These are phyloP conservation scores for Kodamaea ohmeri DNA, from an alignment of 1,139 yeast species.

Conservation along the genomic window DNA sequence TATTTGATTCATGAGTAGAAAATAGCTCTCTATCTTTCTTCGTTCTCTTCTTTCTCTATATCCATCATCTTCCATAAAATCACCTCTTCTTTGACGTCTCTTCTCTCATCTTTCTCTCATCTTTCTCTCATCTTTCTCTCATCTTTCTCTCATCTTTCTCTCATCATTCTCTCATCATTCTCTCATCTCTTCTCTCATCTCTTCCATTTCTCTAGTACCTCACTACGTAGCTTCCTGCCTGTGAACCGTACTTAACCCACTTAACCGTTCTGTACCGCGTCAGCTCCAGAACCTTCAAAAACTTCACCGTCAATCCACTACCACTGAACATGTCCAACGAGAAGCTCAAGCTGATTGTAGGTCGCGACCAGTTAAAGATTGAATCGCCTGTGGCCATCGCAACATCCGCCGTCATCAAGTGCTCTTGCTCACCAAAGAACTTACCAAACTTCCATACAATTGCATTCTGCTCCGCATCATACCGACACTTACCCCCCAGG, in stretches of 20 bases:
- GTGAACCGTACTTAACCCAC: slow-evolving; percentile 79
- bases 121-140: too few species aligned
- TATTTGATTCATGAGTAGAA: too few species aligned
- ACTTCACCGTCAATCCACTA: slow-evolving; percentile 74
- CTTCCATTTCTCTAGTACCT: slow-evolving; percentile 42
- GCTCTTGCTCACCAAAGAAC: slow-evolving; percentile 66
- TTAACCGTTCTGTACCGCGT: slow-evolving; percentile 70
- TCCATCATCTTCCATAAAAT: too few species aligned
- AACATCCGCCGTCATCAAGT: slow-evolving; percentile 50
- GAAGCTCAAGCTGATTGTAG: slow-evolving; percentile 75
- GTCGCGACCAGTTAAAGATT: slow-evolving; percentile 57
- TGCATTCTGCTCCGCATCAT: slow-evolving; percentile 61
- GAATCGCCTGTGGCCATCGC: slow-evolving; percentile 30
- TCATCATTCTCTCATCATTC: neutral
- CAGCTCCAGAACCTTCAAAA: slow-evolving; percentile 66
- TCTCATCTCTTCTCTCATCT: neutral
- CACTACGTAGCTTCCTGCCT: slow-evolving; percentile 78
- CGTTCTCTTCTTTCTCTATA: too few species aligned
- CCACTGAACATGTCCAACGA: slow-evolving; percentile 72
- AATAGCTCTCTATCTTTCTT: too few species aligned
- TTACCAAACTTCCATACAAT: slow-evolving; percentile 72
- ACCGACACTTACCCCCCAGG: slow-evolving; percentile 67
- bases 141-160: neutral
- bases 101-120: too few species aligned
- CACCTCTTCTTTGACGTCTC: too few species aligned